Percentiles rank a stretch among this genome's conserved stretches.
Conservation (phyloP, 2,329 filamentous ascomycete species). For the Colletotrichum trifolii region DNA sequence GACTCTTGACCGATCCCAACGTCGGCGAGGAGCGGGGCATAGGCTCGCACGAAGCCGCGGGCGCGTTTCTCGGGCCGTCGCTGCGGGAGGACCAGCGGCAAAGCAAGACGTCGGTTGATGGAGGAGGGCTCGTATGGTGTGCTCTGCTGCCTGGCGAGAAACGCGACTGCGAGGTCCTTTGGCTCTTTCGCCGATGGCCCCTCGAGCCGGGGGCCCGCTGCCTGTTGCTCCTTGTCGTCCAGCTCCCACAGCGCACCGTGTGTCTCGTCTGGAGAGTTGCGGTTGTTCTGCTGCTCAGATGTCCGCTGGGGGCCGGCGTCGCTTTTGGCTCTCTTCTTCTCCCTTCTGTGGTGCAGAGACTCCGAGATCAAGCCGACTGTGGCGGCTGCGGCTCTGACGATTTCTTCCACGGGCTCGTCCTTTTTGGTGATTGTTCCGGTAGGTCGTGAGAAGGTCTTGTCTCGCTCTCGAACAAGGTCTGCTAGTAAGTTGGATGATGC, state of each 20-base stretch:
- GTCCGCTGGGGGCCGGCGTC: too few relatives aligned
- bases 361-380: slow-evolving; percentile 38
- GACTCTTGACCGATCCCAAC: slow-evolving; percentile 58
- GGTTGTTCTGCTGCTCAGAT: not conserved
- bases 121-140: accelerated
- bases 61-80: slow-evolving; percentile 58
- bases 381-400: slow-evolving; percentile 35
- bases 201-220: not conserved
- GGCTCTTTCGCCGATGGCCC: not conserved
- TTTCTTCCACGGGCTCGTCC: slow-evolving; percentile 30
- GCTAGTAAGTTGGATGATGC: not conserved
- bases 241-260: not conserved
- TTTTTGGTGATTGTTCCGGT: not conserved
- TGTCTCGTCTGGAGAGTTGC: not conserved
- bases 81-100: slow-evolving; percentile 63
- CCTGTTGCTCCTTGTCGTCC: not conserved
- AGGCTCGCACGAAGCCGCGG: slow-evolving; percentile 64
- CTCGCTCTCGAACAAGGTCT: not conserved
- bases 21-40: slow-evolving; percentile 59
- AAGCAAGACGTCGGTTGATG: slow-evolving; percentile 42
- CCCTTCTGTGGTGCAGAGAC: slow-evolving; percentile 36
- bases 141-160: slow-evolving; percentile 9
- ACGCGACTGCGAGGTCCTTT: slow-evolving; percentile 3
- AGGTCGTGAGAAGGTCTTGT: slow-evolving; percentile 8
- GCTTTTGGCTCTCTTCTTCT: slow-evolving; percentile 24